A percentile compares a stretch with the other conserved stretches of the same genome.
These are phyloP conservation scores for Monilinia polystroma DNA, from an alignment of 2,329 filamentous ascomycete species.

Conservation along the genomic window DNA sequence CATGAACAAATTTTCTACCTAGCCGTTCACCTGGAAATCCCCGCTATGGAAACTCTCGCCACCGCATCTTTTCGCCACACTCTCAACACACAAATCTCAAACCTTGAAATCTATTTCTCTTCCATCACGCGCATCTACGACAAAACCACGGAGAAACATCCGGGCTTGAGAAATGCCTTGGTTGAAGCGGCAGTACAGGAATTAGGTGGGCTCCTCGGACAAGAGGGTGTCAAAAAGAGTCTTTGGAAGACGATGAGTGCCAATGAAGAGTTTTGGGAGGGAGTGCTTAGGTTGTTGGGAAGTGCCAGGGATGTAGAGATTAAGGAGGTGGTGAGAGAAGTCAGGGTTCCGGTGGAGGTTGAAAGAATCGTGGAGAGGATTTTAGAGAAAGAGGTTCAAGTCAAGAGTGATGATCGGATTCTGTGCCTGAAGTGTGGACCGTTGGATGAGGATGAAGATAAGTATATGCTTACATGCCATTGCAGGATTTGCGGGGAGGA, in stretches of 20 bases:
- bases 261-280: slow-evolving; percentile 30
- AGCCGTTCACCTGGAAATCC: slow-evolving; percentile 25
- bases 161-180: slow-evolving; percentile 25
- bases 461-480: slow-evolving; percentile 24
- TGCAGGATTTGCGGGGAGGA: slow-evolving; percentile 36
- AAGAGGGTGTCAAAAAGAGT: slow-evolving; percentile 11
- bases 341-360: slow-evolving; percentile 32
- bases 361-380: slow-evolving; percentile 21
- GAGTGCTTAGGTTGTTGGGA: slow-evolving; percentile 25
- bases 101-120: slow-evolving; percentile 21
- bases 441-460: slow-evolving; percentile 22
- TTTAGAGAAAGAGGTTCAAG: slow-evolving; percentile 14
- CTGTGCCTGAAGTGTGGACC: slow-evolving; percentile 32
- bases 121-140: slow-evolving; percentile 27
- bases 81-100: slow-evolving; percentile 25
- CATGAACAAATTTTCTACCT: slow-evolving; percentile 32
- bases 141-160: slow-evolving; percentile 15
- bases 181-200: slow-evolving; percentile 30
- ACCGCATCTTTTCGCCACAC: slow-evolving; percentile 25
- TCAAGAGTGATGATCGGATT: slow-evolving; percentile 20
- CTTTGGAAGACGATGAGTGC: slow-evolving; percentile 27
- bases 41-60: slow-evolving; percentile 23
- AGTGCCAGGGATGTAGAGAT: slow-evolving; percentile 12
- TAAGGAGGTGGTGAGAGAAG: slow-evolving; percentile 23
- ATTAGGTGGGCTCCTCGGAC: slow-evolving; percentile 25